Base-by-base conservation (phyloP, 2,329 filamentous ascomycete species). In the Aureobasidium uvarum region DNA sequence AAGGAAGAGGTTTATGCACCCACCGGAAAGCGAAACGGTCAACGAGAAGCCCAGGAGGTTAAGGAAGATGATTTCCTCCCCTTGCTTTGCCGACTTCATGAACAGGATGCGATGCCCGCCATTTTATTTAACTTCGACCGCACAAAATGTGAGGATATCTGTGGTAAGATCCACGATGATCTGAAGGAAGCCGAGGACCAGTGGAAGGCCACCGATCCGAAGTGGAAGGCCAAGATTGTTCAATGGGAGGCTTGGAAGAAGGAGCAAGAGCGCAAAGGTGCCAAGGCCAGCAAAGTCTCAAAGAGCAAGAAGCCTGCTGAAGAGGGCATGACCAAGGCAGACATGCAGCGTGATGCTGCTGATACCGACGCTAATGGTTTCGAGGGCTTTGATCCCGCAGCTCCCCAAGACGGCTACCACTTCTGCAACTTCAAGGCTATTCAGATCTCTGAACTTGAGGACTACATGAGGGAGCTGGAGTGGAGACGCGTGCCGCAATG, bases 51-150 rank as follows among this genome's bases (percentile, higher is more conserved):
- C 7, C 25, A 71, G 7, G 68, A 73, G n/a, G 66, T 68, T 16
- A 31, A 64, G 52, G 50, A 69, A 31, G 70, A 72, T 25, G 83
- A 81, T 11, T 85, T 83, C 3, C 76, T 89, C 20, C 81, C 85
- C 1, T 76, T 91, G 36, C 77, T 89, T 0, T 81, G 78, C 18
- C 82, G 86, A 38, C 79, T 92, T 0, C 83, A 90, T 56, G 78
- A 80, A 18, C 84, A 86, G 65, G 83, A 85, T 64, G 88, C 87
- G 0, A 79, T 94, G 0, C 90, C 90, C 0, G 89, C 88, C 0
- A 86, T 94, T 14, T 74, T 92, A 1, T 94, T 94, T 79, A 90
- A 91, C 72, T 94, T 90, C 70, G 88, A 92, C 68, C 85, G 89
- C 55, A 74, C 75, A 1, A 75, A 78, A 36, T 93, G 90, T 70